These are phyloP conservation scores for Gnaphalium uliginosum DNA, from an alignment of 129 eudicot genomes.

Conservation along the genomic window DNA sequence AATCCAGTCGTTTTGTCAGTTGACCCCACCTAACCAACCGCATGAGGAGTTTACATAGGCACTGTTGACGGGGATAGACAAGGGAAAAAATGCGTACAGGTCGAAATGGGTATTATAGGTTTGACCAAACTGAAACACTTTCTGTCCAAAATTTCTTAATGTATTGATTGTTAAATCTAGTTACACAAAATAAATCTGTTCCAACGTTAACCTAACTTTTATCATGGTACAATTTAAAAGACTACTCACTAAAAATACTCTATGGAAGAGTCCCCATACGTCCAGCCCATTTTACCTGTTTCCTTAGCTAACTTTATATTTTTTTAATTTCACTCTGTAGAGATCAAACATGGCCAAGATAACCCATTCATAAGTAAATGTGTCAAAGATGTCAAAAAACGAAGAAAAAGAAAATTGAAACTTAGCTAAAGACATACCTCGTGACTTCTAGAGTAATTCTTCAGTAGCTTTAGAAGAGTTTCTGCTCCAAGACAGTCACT, in stretches of 20 bases:
- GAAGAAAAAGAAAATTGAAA: background rate
- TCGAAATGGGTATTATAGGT: background rate
- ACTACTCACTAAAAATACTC: background rate
- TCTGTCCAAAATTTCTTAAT: too few species aligned
- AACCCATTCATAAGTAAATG: background rate
- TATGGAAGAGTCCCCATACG: background rate
- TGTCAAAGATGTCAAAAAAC: background rate
- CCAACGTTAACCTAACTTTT: too few species aligned
- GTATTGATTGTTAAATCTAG: too few species aligned
- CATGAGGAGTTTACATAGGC: background rate
- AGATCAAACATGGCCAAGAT: background rate
- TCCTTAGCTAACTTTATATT: background rate
- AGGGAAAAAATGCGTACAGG: background rate
- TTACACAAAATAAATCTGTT: too few species aligned
- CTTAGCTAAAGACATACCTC: conserved; percentile 44
- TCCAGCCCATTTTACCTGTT: background rate
- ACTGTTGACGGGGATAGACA: background rate
- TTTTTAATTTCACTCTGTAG: background rate
- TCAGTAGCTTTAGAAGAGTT: conserved; percentile 73
- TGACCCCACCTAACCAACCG: background rate
- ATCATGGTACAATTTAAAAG: too few species aligned
- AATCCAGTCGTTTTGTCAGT: too few species aligned
- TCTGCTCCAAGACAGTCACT: conserved; percentile 97
- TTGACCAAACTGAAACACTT: background rate
- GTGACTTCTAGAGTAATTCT: conserved; percentile 85